These are phyloP conservation scores for Diaporthe vexans DNA, from an alignment of 2,329 filamentous ascomycete genomes.

Conservation along the genomic window DNA sequence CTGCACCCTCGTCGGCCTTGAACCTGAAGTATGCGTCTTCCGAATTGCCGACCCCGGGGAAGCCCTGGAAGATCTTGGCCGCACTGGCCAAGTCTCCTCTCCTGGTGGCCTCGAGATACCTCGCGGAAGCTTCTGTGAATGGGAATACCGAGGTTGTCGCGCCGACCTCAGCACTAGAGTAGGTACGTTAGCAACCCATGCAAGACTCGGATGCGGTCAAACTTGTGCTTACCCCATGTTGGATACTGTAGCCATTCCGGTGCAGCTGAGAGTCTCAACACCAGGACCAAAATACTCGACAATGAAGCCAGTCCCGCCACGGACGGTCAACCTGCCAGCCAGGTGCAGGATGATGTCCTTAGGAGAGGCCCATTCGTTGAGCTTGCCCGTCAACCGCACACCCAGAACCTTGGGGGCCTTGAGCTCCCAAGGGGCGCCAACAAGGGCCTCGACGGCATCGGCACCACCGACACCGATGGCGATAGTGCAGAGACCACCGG, in stretches of 20 bases:
- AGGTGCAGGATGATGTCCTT: conserved; percentile 96
- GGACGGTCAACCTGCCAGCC: conserved; percentile 90
- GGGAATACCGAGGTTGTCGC: conserved; percentile 98
- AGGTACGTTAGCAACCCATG: neutral
- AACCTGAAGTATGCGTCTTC: conserved; percentile 74
- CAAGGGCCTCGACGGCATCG: conserved; percentile 95
- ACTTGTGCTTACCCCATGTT: conserved; percentile 77
- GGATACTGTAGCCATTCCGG: conserved; percentile 91
- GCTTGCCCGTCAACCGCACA: conserved; percentile 84
- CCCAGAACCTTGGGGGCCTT: conserved; percentile 94
- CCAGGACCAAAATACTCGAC: conserved; percentile 95
- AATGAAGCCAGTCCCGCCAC: conserved; percentile 93
- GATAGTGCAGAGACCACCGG: conserved; percentile 92
- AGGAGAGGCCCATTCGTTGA: conserved; percentile 91
- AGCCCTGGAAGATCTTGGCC: conserved; percentile 72
- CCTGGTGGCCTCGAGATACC: conserved; percentile 90
- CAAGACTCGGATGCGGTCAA: neutral
- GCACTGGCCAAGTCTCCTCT: conserved; percentile 78
- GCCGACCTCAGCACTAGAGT: conserved; percentile 77
- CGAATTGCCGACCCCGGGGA: conserved; percentile 59
- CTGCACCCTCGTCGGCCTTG: conserved; percentile 81
- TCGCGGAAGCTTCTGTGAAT: conserved; percentile 85
- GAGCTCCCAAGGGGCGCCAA: conserved; percentile 96
- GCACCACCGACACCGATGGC: conserved; percentile 98
- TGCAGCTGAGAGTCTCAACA: conserved; percentile 89